Percentiles rank a stretch among this genome's conserved stretches.
phyloP scores from a whole-genome alignment of 805 yeast genomes.

The Candida argentea region DNA sequence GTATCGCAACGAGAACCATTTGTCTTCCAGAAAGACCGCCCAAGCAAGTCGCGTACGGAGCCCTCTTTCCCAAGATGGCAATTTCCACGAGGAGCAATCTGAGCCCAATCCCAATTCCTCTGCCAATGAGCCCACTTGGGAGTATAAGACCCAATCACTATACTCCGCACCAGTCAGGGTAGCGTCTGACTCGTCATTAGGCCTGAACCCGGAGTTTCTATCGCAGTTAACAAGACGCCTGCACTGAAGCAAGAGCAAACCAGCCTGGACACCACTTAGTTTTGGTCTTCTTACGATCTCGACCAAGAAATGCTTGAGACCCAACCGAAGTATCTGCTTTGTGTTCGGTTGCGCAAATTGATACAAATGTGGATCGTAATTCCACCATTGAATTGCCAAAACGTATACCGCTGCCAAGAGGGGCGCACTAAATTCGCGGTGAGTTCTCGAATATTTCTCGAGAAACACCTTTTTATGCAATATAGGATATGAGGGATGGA shows the following conservation, averaged over 20 bases:
- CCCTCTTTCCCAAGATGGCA: conserved; percentile 94
- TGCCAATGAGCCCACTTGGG: conserved; percentile 78
- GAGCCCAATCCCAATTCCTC: conserved; percentile 87
- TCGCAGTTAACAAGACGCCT: conserved; percentile 14
- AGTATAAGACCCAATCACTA: conserved; percentile 76
- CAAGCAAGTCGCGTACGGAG: conserved; percentile 82
- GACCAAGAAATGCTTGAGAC: conserved; percentile 59
- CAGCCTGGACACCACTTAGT: conserved; percentile 86
- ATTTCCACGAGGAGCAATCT: conserved; percentile 85
- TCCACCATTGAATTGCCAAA: conserved; percentile 92
- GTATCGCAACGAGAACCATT: conserved; percentile 79
- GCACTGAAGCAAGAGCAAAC: conserved; percentile 65
- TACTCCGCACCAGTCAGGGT: conserved; percentile 26
- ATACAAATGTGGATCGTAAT: conserved; percentile 66
- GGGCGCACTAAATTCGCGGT: conserved; percentile 87
- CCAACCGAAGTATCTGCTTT: conserved; percentile 32
- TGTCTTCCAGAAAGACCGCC: conserved; percentile 91
- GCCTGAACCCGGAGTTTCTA: conserved; percentile 2
- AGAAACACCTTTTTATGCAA: conserved; percentile 84
- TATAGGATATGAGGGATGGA: conserved; percentile 89
- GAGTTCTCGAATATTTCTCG: conserved; percentile 85
- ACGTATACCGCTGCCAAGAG: conserved; percentile 84
- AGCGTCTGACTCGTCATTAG: conserved; percentile 3
- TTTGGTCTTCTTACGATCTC: conserved; percentile 82
- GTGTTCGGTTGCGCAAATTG: conserved; percentile 74